These are phyloP conservation scores for Nannochloris sp. DNA, from an alignment of 139 green algal species.

Conservation along the genomic window DNA sequence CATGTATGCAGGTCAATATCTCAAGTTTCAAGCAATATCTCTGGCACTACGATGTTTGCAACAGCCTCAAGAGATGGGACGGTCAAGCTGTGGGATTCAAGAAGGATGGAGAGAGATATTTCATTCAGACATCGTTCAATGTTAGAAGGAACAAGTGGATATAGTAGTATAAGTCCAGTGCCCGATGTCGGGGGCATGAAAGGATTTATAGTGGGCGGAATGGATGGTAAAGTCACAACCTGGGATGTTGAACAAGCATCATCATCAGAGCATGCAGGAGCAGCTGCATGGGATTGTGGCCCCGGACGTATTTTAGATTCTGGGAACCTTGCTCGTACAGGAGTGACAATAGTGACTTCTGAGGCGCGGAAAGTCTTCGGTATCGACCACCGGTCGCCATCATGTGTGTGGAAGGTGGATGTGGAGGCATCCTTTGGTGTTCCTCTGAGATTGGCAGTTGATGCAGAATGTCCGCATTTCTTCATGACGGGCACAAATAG, in stretches of 20 bases:
- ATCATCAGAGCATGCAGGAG: neutral
- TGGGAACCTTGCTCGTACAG: neutral
- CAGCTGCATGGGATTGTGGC: neutral
- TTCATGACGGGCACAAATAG: conserved; percentile 55
- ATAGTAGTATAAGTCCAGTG: conserved; percentile 33
- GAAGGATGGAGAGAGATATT: conserved; percentile 76
- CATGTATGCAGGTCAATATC: neutral
- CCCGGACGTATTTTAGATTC: neutral
- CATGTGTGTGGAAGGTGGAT: conserved; percentile 51
- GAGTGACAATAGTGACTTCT: neutral
- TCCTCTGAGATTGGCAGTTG: conserved; percentile 30
- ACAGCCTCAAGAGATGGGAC: conserved; percentile 73
- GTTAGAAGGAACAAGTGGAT: conserved; percentile 56
- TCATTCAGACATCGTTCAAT: conserved; percentile 74
- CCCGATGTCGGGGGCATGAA: conserved; percentile 42
- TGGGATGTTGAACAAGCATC: conserved; percentile 74
- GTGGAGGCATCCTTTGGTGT: conserved; percentile 35
- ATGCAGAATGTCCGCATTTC: conserved; percentile 28
- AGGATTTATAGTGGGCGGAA: conserved; percentile 51
- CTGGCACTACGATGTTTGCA: conserved; percentile 62
- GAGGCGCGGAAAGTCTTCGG: conserved; percentile 38
- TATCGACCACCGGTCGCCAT: conserved; percentile 56
- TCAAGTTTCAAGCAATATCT: neutral
- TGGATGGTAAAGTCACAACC: conserved; percentile 66
- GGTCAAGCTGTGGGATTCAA: conserved; percentile 86